Conservation (phyloP, 2,329 filamentous ascomycete species). For the Diaporthe velutina region DNA sequence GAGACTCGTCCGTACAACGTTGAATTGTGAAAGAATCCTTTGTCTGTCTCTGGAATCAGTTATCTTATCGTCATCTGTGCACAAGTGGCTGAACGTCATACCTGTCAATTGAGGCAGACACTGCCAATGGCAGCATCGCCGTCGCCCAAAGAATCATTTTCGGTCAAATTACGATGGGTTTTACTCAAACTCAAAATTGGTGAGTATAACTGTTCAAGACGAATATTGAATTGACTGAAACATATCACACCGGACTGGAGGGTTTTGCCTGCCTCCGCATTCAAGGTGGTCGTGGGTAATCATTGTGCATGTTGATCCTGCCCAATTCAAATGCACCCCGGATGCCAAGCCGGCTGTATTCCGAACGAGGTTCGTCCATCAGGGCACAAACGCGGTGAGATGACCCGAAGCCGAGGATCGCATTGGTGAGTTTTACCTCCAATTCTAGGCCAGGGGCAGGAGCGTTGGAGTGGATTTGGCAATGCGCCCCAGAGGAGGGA, state of each 20-base stretch:
- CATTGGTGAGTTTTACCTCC: conserved; percentile 16
- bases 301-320: conserved; percentile 1
- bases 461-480: not conserved
- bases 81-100: not conserved
- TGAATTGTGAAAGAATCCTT: conserved; percentile 2
- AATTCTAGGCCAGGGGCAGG: not conserved
- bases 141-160: not conserved
- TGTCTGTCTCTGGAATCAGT: not conserved
- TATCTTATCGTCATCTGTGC: not conserved
- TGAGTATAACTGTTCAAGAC: no score
- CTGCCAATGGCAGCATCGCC: conserved; percentile 4
- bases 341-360: conserved; percentile 22
- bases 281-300: not conserved
- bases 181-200: not conserved
- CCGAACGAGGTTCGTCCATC: conserved; percentile 21
- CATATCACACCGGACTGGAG: not conserved
- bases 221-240: no score
- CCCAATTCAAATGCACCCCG: not conserved
- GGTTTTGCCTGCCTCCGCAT: not conserved
- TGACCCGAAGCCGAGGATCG: conserved; percentile 22
- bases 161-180: not conserved
- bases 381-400: conserved; percentile 10
- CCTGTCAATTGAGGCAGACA: conserved; percentile 6
- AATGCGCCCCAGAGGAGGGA: not conserved
- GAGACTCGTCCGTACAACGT: conserved; percentile 1